These are phyloP conservation scores for Candolleomyces aberdarensis DNA, from an alignment of 768 basidiomycete genomes.

Conservation along the genomic window DNA sequence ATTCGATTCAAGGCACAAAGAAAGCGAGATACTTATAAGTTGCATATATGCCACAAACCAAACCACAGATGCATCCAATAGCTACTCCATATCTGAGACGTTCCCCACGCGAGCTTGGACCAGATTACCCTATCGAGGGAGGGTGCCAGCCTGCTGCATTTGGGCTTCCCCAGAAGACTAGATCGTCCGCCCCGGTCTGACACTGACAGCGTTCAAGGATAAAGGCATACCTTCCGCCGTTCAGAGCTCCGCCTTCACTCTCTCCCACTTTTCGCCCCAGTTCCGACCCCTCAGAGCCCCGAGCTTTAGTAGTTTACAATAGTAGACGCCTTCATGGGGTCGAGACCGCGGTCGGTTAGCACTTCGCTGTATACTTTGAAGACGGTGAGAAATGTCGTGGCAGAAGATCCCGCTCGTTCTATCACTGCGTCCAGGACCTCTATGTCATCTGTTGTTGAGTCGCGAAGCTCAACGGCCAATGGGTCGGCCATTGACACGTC, in stretches of 20 bases:
- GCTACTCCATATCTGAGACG: too few species aligned
- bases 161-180: too few species aligned
- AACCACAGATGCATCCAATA: too few species aligned
- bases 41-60: too few species aligned
- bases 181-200: background rate
- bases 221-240: conserved; percentile 34
- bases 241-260: conserved; percentile 64
- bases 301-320: conserved; percentile 78
- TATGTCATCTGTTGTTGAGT: conserved; percentile 55
- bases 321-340: conserved; percentile 80
- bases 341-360: conserved; percentile 69
- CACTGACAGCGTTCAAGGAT: too few species aligned
- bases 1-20: too few species aligned
- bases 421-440: conserved; percentile 76
- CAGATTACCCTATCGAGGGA: too few species aligned
- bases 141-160: too few species aligned
- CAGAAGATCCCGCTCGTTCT: conserved; percentile 57
- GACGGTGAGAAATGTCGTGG: conserved; percentile 76
- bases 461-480: conserved; percentile 43
- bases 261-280: conserved; percentile 82
- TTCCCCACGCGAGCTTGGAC: too few species aligned
- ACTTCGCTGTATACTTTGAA: conserved; percentile 85
- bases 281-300: conserved; percentile 76
- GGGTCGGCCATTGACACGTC: background rate
- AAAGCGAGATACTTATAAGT: too few species aligned